A percentile compares a stretch with the other conserved stretches of the same genome.
Evolutionary conservation across 2,329 filamentous ascomycete species (phyloP).

Genomic region (Scedosporium dehoogii): DNA sequence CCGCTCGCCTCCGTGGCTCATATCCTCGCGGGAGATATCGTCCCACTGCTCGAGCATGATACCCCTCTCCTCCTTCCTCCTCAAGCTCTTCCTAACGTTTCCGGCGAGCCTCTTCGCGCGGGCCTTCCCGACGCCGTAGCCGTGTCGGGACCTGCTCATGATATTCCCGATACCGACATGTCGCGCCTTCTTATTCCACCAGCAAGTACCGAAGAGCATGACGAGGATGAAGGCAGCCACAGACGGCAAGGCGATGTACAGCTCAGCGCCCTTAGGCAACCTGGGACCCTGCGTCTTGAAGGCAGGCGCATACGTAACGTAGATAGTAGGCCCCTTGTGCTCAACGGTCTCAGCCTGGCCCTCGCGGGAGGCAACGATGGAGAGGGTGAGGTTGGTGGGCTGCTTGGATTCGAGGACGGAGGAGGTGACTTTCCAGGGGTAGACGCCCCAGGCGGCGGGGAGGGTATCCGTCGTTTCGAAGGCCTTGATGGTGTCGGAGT

Average conservation of each 20-base stretch:
- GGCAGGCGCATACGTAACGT: conserved; percentile 26
- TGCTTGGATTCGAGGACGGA: conserved; percentile 25
- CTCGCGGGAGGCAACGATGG: conserved; percentile 28
- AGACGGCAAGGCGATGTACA: conserved; percentile 43
- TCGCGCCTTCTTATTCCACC: conserved; percentile 45
- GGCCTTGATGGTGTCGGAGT: conserved; percentile 23
- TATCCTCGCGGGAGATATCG: background rate
- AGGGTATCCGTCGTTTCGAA: conserved; percentile 25
- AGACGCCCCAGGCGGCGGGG: conserved; percentile 35
- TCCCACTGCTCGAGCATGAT: conserved; percentile 9
- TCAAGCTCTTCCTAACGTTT: conserved; percentile 9
- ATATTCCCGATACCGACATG: conserved; percentile 40
- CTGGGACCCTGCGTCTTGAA: conserved; percentile 20
- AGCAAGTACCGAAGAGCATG: conserved; percentile 41
- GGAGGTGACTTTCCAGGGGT: conserved; percentile 30
- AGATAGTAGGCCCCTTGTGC: conserved; percentile 30
- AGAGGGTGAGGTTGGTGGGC: conserved; percentile 38
- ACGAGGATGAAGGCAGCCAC: conserved; percentile 36
- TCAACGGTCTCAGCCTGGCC: conserved; percentile 18
- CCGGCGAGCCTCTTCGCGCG: conserved; percentile 22
- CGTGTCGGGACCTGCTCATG: conserved; percentile 34
- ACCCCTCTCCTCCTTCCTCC: conserved; percentile 6
- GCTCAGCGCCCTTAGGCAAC: conserved; percentile 26
- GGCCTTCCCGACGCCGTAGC: conserved; percentile 32
- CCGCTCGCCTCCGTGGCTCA: background rate